Evolutionary conservation across 1,284 basidiomycete species (phyloP), one percentile per base, ranked within the genome.

Genomic region (Boletus albobrunnescens): DNA sequence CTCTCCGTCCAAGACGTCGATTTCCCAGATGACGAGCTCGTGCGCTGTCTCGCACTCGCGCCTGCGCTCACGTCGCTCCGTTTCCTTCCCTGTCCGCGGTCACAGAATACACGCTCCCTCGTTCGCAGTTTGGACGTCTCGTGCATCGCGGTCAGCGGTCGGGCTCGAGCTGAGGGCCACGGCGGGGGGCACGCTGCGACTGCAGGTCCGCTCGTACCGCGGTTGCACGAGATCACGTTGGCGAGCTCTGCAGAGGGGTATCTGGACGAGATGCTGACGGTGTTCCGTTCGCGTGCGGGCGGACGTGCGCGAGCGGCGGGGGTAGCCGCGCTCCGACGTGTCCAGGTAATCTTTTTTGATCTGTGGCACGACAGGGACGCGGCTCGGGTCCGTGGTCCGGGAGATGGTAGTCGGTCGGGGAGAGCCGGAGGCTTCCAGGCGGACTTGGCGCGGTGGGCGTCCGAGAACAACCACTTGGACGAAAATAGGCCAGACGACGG

Each of bases 1-100:
- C 45, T 58, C 6, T 58, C 55, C 22, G 47, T 62, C 17, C 44
- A 38, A 30, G 50, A 61, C 8, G 45, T 63, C 9, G 22, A 50
- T 19, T 32, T 32, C 12, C 10, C 31, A 32, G 16, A 32, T 16
- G 31, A 16, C 31, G 31, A 32, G 31, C 9, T 32, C 16, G 5
- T 32, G 24, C 60, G 47, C 4, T 61, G 58, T 40, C 56, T 60
- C 14, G 41, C 40, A n/a, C 31, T 37, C 27, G 48, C 58, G 7
- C 47, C 20, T 35, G 33, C 36, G 19, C 54, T 57, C 40, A 36
- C 13, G 12, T 52, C 49, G 8, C 26, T 61, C 17, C 44, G 45
- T 28, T 57, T 60, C 37, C 50, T 62, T 24, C 57, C 55, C 14
- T 51, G n/a, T 6, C 55, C 55, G n/a, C 43, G 46, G 14, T 58